Base-by-base conservation (phyloP, 73 alveolate species). In the Paramecium sexaurelia region DNA sequence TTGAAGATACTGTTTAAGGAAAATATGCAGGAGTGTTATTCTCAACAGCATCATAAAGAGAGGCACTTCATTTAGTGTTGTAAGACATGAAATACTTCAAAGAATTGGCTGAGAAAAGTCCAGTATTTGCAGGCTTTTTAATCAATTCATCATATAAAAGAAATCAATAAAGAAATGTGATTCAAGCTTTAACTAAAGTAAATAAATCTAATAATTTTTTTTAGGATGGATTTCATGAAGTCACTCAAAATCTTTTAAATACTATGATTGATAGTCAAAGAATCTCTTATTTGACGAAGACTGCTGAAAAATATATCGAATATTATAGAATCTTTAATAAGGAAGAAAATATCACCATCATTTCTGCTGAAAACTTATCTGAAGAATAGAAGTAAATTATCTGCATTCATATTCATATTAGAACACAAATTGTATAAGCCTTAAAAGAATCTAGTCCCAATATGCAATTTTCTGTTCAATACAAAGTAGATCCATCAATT, bases 1-100 rank as follows among this genome's bases (percentile, higher is more conserved):
- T 68, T 56, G 98, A 95, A 40, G 97, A 95, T 78, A 91, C 95
- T 51, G 85, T 92, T 22, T 89, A 84, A 36, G 98, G 98, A 22
- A 73, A 95, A 61, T 95, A 95, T 92, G 97, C 98, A 83, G 92
- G 95, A 17, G 98, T 94, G 56, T 85, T 95, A 82, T 95, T 95
- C 94, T 73, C 97, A 41, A 35, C 93, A 24, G 98, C 98, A n/a
- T 92, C 96, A 20, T 67, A 87, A 68, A 47, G 27, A 24, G 87
- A 82, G 4, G 75, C 94, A 17, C 95, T 95, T 61, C 92, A 93
- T 88, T 37, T 51, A 7, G 95, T 95, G 41, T 92, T 55, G 51
- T 94, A 92, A 75, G 98, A 95, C 55, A 86, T 95, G 96, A 89
- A 73, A 55, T 91, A 84, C 93, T 55, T 95, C 17, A 61, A 91